Conservation (phyloP, 164 flowering plant genomes). For the Platanus orientalis region DNA sequence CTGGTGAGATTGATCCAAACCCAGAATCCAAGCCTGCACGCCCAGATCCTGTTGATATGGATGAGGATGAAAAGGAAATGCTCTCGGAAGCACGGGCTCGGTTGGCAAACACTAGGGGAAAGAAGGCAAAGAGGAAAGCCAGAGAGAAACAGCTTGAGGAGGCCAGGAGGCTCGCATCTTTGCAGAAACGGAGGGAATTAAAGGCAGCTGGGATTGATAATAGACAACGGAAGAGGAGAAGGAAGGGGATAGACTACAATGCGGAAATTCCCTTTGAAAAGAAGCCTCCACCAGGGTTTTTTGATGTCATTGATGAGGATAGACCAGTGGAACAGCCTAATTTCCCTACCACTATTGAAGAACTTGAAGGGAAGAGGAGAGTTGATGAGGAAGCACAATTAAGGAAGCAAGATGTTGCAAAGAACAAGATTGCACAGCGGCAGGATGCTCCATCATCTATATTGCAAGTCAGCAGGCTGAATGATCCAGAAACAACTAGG, state of each 20-base stretch:
- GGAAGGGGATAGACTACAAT: constrained; percentile 93
- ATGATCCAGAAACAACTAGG: constrained; percentile 90
- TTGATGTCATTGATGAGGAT: constrained; percentile 78
- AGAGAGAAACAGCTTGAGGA: constrained; percentile 98
- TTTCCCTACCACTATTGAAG: constrained; percentile 95
- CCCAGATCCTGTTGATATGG: constrained; percentile 99
- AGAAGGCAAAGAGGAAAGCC: constrained; percentile 96
- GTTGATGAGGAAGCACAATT: constrained; percentile 81
- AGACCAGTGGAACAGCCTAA: constrained; percentile 66
- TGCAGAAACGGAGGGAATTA: constrained; percentile 90
- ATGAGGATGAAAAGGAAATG: constrained; percentile 99
- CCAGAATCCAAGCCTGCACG: constrained; percentile 99
- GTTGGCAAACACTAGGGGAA: constrained; percentile 90
- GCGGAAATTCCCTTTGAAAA: constrained; percentile 98
- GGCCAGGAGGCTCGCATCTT: constrained; percentile 94
- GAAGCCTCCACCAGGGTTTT: constrained; percentile 92
- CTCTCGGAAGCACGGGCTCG: constrained; percentile 97
- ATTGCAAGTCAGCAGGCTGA: constrained; percentile 83
- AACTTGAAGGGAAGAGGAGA: constrained; percentile 94
- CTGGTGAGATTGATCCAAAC: constrained; percentile 97
- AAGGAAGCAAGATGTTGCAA: constrained; percentile 82
- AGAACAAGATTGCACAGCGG: constrained; percentile 85
- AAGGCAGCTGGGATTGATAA: constrained; percentile 93
- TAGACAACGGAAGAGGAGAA: constrained; percentile 75
- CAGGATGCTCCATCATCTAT: constrained; percentile 93